Base-by-base conservation (phyloP, 495 filamentous ascomycete species). In the Penicillium samsonianum region DNA sequence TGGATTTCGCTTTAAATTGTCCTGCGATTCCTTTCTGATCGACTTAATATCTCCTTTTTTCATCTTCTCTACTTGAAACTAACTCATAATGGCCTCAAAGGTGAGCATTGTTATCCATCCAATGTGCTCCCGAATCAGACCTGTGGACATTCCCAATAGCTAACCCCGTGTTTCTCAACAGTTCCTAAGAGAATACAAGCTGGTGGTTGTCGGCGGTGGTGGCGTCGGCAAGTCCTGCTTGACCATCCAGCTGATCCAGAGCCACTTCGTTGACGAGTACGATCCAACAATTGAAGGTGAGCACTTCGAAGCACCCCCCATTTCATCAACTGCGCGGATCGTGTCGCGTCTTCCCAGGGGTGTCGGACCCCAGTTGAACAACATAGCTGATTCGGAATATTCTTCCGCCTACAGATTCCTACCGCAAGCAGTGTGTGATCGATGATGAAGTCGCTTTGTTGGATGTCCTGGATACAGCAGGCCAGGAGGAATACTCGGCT, bases 221-320 rank as follows among this genome's bases (percentile, higher is more conserved):
- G 94, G 94, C 67, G 94, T 98, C 58, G 94, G 94, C 74, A 98
- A 98, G 79, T 98, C 95, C 47, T 98, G 94, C 80, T 84, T 98
- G 80, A 98, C 94, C 26, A 98, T 98, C 71, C 94, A 97, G 80
- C 83, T 98, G 79, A 98, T 98, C 73, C 94, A 98, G 78, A 90
- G 87, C 65, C 94, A 98, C 72, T 98, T 98, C 79, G 92, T 98
- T 67, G 94, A 98, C 73, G 94, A 98, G 74, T 98, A 98, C 75
- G 94, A 98, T 75, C 94, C 94, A 42, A 98, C 94, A 67, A 98
- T 98, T 68, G 94, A 98, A 88, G 94, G 94, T 97, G 74, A 63
- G 85, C 61, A 5, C 33, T 17, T 22, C 9, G 35, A 14, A 50
- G 35, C 11, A 2, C 30, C 30, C n/a, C 19, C 33, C 25, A 19